Base-by-base conservation (phyloP, 2,329 filamentous ascomycete species). In the Colletotrichum limetticola region DNA sequence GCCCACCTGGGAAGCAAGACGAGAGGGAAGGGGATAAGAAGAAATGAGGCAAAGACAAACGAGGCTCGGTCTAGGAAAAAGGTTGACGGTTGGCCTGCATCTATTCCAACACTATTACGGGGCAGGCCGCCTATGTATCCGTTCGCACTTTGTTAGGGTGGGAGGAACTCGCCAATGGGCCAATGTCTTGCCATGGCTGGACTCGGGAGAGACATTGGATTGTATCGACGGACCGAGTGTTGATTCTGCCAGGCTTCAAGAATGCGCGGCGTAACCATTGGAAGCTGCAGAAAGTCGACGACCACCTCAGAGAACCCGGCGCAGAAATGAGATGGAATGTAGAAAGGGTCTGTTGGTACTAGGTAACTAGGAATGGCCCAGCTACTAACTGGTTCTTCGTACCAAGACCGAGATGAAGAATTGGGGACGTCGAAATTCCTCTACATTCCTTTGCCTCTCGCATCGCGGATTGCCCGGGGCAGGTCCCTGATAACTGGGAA, bases 181-280 rank as follows among this genome's bases (percentile, higher is more conserved):
- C 66, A 60, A 60, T 72, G 59, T 72, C 66, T 72, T 59, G 66
- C 53, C 46, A 60, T 65, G 68, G 68, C 57, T 67, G 68, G 57
- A 22, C 46, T 55, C 11, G 42, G 42, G 30, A 58, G 60, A 64
- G 69, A 72, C 69, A 68, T 62, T 37, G 32, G 24, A 49, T 49
- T 49, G 32, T 64, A 24, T 49, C 60, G 26, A 42, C 5, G 28
- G 26, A 52, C 28, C n/a, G 28, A 35, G 28, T 26, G 37, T 16
- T 42, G 60, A 19, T 32, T 26, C 26, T 28, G 42, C 26, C 12
- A 32, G 11, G 37, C 30, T 30, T 8, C 49, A 42, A 42, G 62
- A 56, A 56, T 53, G 60, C 22, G 52, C 26, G 42, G 42, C 6
- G 46, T 52, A 35, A 46, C 24, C 46, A 35, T 63, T 35, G 60